Percentiles rank a stretch among this genome's conserved stretches.
Conservation (phyloP, 1,139 yeast genomes). For the Scheffersomyces segobiensis region DNA sequence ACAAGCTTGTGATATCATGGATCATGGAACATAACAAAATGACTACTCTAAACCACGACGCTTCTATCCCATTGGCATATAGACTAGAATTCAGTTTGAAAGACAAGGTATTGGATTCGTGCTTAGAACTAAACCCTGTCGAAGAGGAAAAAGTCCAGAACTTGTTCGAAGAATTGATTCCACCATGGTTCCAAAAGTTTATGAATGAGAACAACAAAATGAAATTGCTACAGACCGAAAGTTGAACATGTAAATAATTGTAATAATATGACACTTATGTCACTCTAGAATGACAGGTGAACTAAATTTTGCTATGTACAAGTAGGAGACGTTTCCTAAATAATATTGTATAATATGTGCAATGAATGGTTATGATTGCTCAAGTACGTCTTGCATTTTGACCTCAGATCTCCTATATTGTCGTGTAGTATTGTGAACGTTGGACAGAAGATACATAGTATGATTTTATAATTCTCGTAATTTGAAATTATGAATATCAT, state of each 20-base stretch:
- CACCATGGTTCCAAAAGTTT: conserved; percentile 19
- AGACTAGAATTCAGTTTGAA: conserved; percentile 4
- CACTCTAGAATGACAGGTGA: background rate
- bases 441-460: background rate
- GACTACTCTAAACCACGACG: background rate
- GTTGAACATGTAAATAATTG: background rate
- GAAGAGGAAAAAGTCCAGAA: conserved; percentile 1
- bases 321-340: background rate
- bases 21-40: conserved; percentile 4
- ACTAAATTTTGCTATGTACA: background rate
- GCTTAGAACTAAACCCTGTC: conserved; percentile 2
- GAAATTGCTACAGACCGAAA: background rate
- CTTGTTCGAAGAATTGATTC: conserved; percentile 13
- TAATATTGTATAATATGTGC: background rate
- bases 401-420: background rate
- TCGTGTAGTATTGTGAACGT: background rate
- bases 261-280: background rate
- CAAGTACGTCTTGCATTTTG: background rate
- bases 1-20: conserved; percentile 16
- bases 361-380: background rate
- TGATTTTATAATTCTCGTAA: background rate
- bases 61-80: conserved; percentile 1
- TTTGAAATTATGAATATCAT: background rate
- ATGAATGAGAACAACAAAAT: conserved; percentile 1
- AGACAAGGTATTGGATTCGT: conserved; percentile 2